A percentile compares a stretch with the other conserved stretches of the same genome.
phyloP scores from a whole-genome alignment of 139 green algal genomes.

The Dunaliella primolecta region DNA sequence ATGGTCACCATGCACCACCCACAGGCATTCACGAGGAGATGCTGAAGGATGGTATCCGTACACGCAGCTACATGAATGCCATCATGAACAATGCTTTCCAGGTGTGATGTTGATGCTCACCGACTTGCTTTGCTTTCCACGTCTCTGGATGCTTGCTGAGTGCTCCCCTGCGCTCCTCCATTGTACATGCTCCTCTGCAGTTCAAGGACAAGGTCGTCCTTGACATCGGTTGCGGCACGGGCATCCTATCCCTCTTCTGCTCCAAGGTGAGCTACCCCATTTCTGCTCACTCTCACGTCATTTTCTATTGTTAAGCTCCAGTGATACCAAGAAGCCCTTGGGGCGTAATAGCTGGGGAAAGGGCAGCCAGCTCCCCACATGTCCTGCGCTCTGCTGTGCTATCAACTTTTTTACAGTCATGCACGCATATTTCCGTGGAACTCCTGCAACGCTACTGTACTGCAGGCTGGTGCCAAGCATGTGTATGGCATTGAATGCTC shows the following conservation, averaged over 20 bases:
- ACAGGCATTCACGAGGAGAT: conserved; percentile 91
- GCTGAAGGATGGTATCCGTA: conserved; percentile 89
- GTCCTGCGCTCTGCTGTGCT: no score
- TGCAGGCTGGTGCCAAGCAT: conserved; percentile 78
- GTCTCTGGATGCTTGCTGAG: background rate
- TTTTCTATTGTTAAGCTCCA: no score
- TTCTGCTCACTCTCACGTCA: no score
- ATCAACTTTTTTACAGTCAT: no score
- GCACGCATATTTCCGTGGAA: no score
- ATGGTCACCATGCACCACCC: no score
- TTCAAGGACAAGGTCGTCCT: conserved; percentile 79
- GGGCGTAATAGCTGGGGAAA: no score
- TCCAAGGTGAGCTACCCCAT: conserved; percentile 82
- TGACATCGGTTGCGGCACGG: conserved; percentile 94
- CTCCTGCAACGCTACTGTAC: no score
- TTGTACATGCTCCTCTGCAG: conserved; percentile 23
- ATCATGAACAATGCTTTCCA: conserved; percentile 74
- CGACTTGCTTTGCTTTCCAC: background rate
- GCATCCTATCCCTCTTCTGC: conserved; percentile 92
- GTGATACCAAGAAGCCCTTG: no score
- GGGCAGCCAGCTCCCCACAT: no score
- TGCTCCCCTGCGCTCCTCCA: background rate
- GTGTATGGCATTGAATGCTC: conserved; percentile 92
- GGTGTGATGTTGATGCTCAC: background rate
- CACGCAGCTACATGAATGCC: conserved; percentile 78